These are phyloP conservation scores for Mentha longifolia DNA, from an alignment of 257 asterid genomes.

Conservation along the genomic window DNA sequence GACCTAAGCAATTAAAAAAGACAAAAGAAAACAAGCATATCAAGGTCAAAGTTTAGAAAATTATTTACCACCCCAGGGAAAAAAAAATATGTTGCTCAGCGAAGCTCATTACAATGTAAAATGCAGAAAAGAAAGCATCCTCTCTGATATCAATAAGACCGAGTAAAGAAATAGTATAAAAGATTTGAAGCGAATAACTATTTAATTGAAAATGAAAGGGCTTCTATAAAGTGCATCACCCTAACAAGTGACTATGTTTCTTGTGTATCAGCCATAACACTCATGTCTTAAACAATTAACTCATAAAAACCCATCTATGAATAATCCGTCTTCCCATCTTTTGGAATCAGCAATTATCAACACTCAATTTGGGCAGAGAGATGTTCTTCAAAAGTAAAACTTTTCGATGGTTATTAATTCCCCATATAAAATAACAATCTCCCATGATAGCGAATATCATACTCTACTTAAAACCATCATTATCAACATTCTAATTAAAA, in stretches of 20 bases:
- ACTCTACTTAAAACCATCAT: background rate
- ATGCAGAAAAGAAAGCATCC: no score
- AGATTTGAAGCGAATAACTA: no score
- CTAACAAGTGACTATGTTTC: no score
- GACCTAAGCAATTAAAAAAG: constrained; percentile 51
- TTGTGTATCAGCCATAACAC: background rate
- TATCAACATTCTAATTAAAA: background rate
- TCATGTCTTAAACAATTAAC: constrained; percentile 10
- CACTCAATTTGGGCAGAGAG: background rate
- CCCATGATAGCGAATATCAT: constrained; percentile 8
- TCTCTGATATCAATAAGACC: no score
- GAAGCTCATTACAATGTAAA: no score
- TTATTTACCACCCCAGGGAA: background rate
- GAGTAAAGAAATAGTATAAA: no score
- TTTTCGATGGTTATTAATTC: background rate
- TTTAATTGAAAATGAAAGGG: no score
- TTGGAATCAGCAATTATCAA: background rate
- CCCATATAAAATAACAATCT: constrained; percentile 15
- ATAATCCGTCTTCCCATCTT: constrained; percentile 10
- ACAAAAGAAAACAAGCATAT: constrained; percentile 11
- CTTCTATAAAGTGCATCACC: no score
- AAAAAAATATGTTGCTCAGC: no score
- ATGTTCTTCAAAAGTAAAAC: background rate
- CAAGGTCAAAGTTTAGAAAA: constrained; percentile 14
- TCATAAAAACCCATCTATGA: constrained; percentile 5